A percentile compares a stretch with the other conserved stretches of the same genome.
Conservation (phyloP, 352 stramenopile genomes). For the Pythium sp. region DNA sequence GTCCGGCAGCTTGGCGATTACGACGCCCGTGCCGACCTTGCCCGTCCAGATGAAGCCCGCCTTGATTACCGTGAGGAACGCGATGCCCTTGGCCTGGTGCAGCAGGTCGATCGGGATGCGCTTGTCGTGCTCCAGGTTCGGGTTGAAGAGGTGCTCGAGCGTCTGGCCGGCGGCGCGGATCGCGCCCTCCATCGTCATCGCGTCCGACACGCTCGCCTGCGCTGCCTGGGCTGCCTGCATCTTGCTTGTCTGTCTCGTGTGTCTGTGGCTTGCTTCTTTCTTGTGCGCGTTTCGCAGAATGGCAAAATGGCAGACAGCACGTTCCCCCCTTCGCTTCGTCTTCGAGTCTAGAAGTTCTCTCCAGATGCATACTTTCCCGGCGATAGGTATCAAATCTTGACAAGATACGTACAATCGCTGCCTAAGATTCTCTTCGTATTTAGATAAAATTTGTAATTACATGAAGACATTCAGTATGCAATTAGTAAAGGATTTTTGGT, state of each 20-base stretch:
- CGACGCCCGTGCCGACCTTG: conserved; percentile 88
- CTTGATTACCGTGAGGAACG: conserved; percentile 92
- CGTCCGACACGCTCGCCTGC: conserved; percentile 43
- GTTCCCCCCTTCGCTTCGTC: conserved; percentile 3
- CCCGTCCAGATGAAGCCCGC: conserved; percentile 85
- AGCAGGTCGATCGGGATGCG: conserved; percentile 90
- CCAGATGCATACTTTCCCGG: not conserved
- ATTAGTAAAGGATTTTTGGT: not conserved
- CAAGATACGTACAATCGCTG: not conserved
- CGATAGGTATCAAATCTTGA: not conserved
- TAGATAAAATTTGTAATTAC: not conserved
- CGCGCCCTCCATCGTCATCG: conserved; percentile 89
- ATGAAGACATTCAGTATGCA: too few species aligned
- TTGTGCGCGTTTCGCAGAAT: not conserved
- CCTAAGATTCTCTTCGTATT: not conserved
- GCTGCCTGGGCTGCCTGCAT: not conserved
- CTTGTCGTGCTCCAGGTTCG: conserved; percentile 81
- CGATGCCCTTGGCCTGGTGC: conserved; percentile 86
- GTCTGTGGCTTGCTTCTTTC: not conserved
- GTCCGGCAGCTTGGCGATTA: conserved; percentile 92
- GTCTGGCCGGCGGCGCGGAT: conserved; percentile 88
- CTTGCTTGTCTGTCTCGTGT: not conserved
- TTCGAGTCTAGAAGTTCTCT: not conserved
- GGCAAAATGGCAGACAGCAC: not conserved
- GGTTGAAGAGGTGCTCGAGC: conserved; percentile 91